These are phyloP conservation scores for Juglanconis juglandina DNA, from an alignment of 2,329 filamentous ascomycete genomes.

Conservation along the genomic window DNA sequence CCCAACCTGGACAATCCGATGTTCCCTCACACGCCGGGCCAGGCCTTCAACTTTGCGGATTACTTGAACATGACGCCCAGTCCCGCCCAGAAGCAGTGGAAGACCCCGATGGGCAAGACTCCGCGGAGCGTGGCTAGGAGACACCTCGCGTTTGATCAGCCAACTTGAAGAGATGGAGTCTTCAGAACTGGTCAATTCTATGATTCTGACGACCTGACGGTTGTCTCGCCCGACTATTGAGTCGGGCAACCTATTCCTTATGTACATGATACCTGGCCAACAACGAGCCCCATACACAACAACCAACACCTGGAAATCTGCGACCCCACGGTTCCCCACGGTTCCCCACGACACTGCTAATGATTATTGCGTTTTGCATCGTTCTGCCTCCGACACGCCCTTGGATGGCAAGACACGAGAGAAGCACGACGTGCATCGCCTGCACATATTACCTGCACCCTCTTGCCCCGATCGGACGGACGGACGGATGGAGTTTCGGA, in stretches of 20 bases:
- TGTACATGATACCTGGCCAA: constrained; percentile 19
- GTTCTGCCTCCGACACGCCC: background rate
- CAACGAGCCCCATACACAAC: constrained; percentile 6
- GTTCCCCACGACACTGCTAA: background rate
- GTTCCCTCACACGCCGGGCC: constrained; percentile 74
- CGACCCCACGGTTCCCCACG: background rate
- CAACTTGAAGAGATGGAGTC: constrained; percentile 27
- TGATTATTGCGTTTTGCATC: background rate
- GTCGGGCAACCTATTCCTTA: constrained; percentile 1
- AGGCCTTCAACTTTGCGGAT: constrained; percentile 88
- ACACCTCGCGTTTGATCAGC: constrained; percentile 77
- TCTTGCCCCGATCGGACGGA: background rate
- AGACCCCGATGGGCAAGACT: constrained; percentile 65
- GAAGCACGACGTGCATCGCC: background rate
- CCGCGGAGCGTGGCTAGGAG: constrained; percentile 67
- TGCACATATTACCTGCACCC: background rate
- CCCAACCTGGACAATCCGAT: constrained; percentile 64
- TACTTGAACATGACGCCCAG: constrained; percentile 97
- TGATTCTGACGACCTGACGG: background rate
- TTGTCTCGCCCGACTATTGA: background rate
- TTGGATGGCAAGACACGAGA: background rate
- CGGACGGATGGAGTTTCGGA: background rate
- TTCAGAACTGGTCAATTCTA: background rate
- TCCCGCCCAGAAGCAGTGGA: constrained; percentile 86
- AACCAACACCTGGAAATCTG: background rate